These are phyloP conservation scores for Fomitopsis pulvina DNA, from an alignment of 768 basidiomycete genomes.

Conservation along the genomic window DNA sequence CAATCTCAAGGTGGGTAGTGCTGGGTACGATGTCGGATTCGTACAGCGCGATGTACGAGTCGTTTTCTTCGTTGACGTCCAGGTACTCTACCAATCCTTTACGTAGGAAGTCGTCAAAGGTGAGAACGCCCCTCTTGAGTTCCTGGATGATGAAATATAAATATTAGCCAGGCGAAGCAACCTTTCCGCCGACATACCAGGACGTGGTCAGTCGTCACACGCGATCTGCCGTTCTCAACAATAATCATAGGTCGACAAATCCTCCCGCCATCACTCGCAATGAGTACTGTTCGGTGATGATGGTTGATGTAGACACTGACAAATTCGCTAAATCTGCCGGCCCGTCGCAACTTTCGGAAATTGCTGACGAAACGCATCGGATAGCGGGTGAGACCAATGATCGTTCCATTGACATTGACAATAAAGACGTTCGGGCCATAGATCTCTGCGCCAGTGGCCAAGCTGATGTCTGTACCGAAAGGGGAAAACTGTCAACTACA, in stretches of 20 bases:
- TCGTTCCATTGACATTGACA: slow-evolving; percentile 94
- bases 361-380: slow-evolving; percentile 82
- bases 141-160: slow-evolving; percentile 37
- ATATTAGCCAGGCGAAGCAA: slow-evolving; percentile 1
- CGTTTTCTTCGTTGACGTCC: slow-evolving; percentile 99
- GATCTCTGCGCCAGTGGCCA: slow-evolving; percentile 92
- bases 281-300: slow-evolving; percentile 91
- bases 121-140: slow-evolving; percentile 69
- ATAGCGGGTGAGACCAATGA: slow-evolving; percentile 86
- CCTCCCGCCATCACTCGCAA: slow-evolving; percentile 94
- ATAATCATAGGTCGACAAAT: slow-evolving; percentile 98
- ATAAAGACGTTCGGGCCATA: slow-evolving; percentile 90
- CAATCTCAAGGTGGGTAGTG: slow-evolving; percentile 96
- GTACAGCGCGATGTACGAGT: slow-evolving; percentile 92
- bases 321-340: slow-evolving; percentile 91
- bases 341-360: slow-evolving; percentile 89
- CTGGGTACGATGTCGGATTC: slow-evolving; percentile 75
- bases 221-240: slow-evolving; percentile 73
- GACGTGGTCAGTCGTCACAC: slow-evolving; percentile 78
- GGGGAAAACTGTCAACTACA: slow-evolving; percentile 2
- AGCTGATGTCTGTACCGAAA: slow-evolving; percentile 64
- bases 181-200: slow-evolving; percentile 37
- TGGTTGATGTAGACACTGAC: slow-evolving; percentile 95
- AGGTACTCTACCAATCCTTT: slow-evolving; percentile 95
- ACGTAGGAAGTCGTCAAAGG: slow-evolving; percentile 91